phyloP scores from a whole-genome alignment of 169 alveolate genomes.

The Plasmodium cynomolgi region DNA sequence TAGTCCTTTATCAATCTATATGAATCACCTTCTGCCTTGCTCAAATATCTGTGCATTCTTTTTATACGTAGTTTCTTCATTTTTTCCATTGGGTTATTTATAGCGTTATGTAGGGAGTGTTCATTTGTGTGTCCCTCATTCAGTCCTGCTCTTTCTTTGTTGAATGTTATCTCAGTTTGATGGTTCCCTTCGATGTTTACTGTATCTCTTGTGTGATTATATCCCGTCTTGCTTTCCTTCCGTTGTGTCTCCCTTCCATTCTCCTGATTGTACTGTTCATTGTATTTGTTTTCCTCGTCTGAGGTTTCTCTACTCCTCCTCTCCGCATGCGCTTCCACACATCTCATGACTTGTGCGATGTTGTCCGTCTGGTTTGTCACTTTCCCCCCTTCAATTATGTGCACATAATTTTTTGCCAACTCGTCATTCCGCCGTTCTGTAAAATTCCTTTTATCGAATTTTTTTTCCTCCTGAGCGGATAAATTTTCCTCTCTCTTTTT shows the following conservation, averaged over 20 bases:
- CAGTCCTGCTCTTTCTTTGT: not conserved
- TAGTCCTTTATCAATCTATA: slow-evolving; percentile 5
- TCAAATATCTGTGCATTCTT: slow-evolving; percentile 18
- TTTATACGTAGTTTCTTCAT: slow-evolving; percentile 15
- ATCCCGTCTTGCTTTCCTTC: not conserved
- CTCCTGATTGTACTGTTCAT: not conserved
- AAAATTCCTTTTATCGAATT: slow-evolving; percentile 34
- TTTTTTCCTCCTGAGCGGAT: not conserved
- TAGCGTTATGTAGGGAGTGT: not conserved
- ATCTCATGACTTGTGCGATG: not conserved
- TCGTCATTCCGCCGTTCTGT: slow-evolving; percentile 10
- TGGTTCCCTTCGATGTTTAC: not conserved
- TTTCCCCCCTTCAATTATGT: not conserved
- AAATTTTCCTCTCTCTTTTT: slow-evolving; percentile 15
- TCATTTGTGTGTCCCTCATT: not conserved
- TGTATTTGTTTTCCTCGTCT: not conserved
- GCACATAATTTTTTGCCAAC: not conserved
- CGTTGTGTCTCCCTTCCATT: not conserved
- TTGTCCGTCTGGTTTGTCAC: not conserved
- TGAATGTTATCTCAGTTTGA: not conserved
- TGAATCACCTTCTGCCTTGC: slow-evolving; percentile 2
- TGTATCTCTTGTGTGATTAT: not conserved
- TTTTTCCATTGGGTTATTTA: slow-evolving; percentile 5
- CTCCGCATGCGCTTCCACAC: not conserved
- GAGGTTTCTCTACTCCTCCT: not conserved